Conservation (phyloP, 495 filamentous ascomycete genomes). For the Tuber brumale region DNA sequence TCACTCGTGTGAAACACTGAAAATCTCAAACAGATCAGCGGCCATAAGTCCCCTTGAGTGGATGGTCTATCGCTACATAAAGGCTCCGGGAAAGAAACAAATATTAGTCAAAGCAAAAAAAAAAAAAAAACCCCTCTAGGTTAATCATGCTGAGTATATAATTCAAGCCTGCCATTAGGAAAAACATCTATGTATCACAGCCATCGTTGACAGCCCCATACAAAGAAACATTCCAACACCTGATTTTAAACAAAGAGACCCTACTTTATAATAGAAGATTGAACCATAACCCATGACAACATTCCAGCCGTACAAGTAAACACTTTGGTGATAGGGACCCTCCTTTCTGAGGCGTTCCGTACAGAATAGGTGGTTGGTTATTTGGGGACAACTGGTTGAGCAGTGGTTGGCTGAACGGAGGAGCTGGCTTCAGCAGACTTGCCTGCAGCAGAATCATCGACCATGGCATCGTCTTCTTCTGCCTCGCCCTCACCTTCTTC, state of each 20-base stretch:
- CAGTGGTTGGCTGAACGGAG: slow-evolving; percentile 11
- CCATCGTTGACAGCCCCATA: not conserved
- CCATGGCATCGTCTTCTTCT: slow-evolving; percentile 63
- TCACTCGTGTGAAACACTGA: not conserved
- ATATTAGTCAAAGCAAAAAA: not conserved
- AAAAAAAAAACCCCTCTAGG: not conserved
- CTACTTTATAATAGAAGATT: slow-evolving; percentile 1
- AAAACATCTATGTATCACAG: slow-evolving; percentile 9
- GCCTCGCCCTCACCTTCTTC: slow-evolving; percentile 58
- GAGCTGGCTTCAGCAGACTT: slow-evolving; percentile 29
- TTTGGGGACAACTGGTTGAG: slow-evolving; percentile 18
- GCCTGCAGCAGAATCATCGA: slow-evolving; percentile 22
- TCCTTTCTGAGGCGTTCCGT: not conserved
- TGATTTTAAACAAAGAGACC: not conserved
- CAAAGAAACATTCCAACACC: slow-evolving; percentile 5
- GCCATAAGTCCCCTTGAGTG: not conserved
- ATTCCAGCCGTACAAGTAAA: not conserved
- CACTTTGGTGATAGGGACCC: not conserved
- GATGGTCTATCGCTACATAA: not conserved
- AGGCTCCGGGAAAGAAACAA: not conserved
- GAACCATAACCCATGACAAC: slow-evolving; percentile 1
- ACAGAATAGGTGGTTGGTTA: slow-evolving; percentile 10
- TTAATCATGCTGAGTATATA: not conserved
- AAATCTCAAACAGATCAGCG: not conserved
- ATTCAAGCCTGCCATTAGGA: slow-evolving; percentile 2